Conservation (phyloP, 768 basidiomycete species). For the Calocybe cyanea region DNA sequence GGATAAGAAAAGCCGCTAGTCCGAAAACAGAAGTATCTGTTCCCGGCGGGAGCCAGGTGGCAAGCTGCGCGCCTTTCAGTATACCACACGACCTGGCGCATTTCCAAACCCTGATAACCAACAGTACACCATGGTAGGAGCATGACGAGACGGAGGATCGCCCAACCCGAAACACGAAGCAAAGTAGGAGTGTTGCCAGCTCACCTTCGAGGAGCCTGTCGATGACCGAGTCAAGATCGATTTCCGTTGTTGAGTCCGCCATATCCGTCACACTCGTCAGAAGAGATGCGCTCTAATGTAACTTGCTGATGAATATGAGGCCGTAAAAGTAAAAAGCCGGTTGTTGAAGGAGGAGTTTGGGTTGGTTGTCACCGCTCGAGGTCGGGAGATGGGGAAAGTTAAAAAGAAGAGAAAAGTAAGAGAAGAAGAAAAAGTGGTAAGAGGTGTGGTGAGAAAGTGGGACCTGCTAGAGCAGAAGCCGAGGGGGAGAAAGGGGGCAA, state of each 20-base stretch:
- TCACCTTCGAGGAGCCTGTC: conserved; percentile 96
- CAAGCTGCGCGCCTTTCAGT: too few relatives aligned
- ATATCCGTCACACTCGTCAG: conserved; percentile 40
- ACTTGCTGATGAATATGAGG: too few relatives aligned
- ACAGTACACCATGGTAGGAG: too few relatives aligned
- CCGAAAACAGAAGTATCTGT: too few relatives aligned
- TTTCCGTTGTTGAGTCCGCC: conserved; percentile 84
- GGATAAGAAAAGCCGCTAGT: too few relatives aligned
- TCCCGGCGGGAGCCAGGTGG: too few relatives aligned
- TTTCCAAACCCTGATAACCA: too few relatives aligned
- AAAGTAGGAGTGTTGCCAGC: conserved; percentile 25
- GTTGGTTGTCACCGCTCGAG: conserved; percentile 2
- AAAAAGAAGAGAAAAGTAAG: conserved; percentile 8
- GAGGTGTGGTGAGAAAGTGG: conserved; percentile 5
- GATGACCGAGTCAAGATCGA: conserved; percentile 99
- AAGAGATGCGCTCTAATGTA: too few relatives aligned
- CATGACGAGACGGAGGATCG: not conserved
- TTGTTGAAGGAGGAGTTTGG: conserved; percentile 5
- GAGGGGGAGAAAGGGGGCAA: conserved; percentile 13
- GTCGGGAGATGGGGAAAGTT: conserved; percentile 9
- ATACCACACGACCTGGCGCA: too few relatives aligned
- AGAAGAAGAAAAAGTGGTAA: not conserved
- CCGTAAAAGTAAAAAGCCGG: not conserved
- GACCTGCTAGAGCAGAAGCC: conserved; percentile 14
- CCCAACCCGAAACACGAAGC: not conserved